These are phyloP conservation scores for Fusarium decemcellulare DNA, from an alignment of 2,329 filamentous ascomycete species.

Conservation along the genomic window DNA sequence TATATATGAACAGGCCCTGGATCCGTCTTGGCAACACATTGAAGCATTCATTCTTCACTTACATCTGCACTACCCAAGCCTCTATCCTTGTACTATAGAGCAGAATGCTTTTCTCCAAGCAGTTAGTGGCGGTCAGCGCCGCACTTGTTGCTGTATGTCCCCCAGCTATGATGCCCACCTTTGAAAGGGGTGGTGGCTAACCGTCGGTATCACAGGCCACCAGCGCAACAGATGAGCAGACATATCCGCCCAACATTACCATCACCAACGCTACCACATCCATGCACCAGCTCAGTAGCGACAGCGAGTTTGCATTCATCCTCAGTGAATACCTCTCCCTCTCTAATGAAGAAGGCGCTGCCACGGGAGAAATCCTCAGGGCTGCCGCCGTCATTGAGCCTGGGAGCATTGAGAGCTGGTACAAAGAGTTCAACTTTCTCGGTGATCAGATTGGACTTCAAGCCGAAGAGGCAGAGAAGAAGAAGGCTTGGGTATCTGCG, in stretches of 20 bases:
- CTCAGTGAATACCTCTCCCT: conserved; percentile 32
- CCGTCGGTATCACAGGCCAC: not conserved
- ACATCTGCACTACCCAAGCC: not conserved
- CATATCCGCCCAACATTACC: conserved; percentile 11
- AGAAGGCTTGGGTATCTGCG: conserved; percentile 35
- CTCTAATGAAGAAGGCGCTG: conserved; percentile 26
- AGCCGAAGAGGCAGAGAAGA: not conserved
- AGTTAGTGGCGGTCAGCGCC: not conserved
- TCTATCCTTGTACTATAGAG: not conserved
- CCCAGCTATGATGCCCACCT: not conserved
- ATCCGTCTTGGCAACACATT: too few species aligned
- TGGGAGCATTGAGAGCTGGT: conserved; percentile 18
- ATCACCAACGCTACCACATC: conserved; percentile 24
- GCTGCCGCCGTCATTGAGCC: conserved; percentile 23
- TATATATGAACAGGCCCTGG: too few species aligned
- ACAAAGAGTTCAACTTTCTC: conserved; percentile 12
- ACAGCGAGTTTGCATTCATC: conserved; percentile 34
- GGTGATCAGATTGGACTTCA: not conserved
- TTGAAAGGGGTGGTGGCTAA: not conserved
- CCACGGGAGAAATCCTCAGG: conserved; percentile 28
- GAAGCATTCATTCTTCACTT: not conserved
- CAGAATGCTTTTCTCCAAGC: not conserved
- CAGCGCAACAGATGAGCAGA: not conserved
- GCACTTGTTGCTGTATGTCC: not conserved
- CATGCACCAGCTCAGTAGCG: conserved; percentile 28